phyloP scores from a whole-genome alignment of 345 rosid genomes.

The Eucalyptus globulus region DNA sequence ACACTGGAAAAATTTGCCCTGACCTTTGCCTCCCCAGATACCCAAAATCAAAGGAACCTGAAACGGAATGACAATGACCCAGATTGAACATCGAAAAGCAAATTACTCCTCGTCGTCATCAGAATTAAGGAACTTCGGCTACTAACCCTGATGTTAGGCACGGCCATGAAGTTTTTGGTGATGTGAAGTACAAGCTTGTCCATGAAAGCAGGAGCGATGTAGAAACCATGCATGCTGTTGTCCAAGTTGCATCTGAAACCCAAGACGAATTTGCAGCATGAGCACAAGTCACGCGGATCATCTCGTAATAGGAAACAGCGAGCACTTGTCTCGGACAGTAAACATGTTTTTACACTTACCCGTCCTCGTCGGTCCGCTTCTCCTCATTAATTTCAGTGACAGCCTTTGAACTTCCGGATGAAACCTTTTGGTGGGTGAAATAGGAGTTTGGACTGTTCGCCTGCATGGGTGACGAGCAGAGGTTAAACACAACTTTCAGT shows the following conservation, averaged over 20 bases:
- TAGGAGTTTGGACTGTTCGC: background rate
- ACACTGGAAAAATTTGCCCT: conserved; percentile 9
- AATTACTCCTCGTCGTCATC: background rate
- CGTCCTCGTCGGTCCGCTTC: background rate
- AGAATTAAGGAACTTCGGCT: background rate
- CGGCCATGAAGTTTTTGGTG: conserved; percentile 6
- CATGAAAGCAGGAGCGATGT: conserved; percentile 12
- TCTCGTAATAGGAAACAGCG: background rate
- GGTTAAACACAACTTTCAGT: background rate
- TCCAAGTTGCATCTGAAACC: conserved; percentile 2
- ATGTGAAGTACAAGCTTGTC: conserved; percentile 14
- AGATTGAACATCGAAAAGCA: background rate
- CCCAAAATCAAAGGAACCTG: conserved; percentile 8
- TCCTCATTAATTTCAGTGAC: background rate
- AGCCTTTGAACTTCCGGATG: background rate
- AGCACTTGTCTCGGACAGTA: background rate
- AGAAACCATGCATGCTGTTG: conserved; percentile 7
- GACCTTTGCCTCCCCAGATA: conserved; percentile 14
- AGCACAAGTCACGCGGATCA: background rate
- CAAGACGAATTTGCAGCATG: background rate
- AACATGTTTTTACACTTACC: background rate
- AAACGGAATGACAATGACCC: background rate
- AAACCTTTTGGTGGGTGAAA: background rate
- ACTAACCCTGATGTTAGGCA: conserved; percentile 5
- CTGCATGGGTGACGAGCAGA: background rate